Conservation (phyloP, 2,329 filamentous ascomycete species). For the Aspergillus spinulosporus region DNA sequence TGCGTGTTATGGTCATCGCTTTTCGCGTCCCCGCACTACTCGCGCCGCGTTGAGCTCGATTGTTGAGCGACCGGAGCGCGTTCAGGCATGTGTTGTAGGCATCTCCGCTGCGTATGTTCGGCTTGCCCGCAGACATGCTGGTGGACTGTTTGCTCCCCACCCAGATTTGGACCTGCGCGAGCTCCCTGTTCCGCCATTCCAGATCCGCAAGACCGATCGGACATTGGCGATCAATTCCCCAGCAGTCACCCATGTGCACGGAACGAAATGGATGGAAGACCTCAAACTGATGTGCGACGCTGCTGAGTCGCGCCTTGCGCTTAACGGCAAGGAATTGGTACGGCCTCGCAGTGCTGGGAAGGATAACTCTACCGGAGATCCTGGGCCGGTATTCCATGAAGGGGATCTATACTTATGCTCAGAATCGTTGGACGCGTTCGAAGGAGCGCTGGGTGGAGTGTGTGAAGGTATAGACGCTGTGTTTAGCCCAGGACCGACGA, state of each 20-base stretch:
- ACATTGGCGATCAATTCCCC: slow-evolving; percentile 69
- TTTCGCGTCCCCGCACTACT: slow-evolving; percentile 75
- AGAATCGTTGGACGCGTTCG: slow-evolving; percentile 82
- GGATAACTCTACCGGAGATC: slow-evolving; percentile 41
- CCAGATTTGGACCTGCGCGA: slow-evolving; percentile 59
- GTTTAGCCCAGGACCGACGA: slow-evolving; percentile 65
- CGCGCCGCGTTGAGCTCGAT: slow-evolving; percentile 73
- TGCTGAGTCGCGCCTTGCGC: slow-evolving; percentile 74
- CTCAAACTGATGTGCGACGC: slow-evolving; percentile 79
- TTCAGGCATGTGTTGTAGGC: slow-evolving; percentile 80
- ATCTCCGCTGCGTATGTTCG: slow-evolving; percentile 85
- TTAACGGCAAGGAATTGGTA: slow-evolving; percentile 74
- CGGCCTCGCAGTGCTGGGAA: slow-evolving; percentile 53
- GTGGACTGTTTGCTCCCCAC: slow-evolving; percentile 67
- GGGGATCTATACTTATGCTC: slow-evolving; percentile 88
- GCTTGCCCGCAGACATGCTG: slow-evolving; percentile 76
- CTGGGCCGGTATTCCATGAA: slow-evolving; percentile 66
- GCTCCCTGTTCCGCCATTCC: slow-evolving; percentile 70
- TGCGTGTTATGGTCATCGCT: slow-evolving; percentile 91
- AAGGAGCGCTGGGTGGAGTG: slow-evolving; percentile 88
- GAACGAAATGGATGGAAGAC: slow-evolving; percentile 89
- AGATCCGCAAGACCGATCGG: slow-evolving; percentile 77
- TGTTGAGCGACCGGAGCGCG: slow-evolving; percentile 88
- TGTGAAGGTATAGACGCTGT: slow-evolving; percentile 89
- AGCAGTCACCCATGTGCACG: slow-evolving; percentile 87